These are phyloP conservation scores for Colletotrichum brevisporum DNA, from an alignment of 2,329 filamentous ascomycete genomes.

Conservation along the genomic window DNA sequence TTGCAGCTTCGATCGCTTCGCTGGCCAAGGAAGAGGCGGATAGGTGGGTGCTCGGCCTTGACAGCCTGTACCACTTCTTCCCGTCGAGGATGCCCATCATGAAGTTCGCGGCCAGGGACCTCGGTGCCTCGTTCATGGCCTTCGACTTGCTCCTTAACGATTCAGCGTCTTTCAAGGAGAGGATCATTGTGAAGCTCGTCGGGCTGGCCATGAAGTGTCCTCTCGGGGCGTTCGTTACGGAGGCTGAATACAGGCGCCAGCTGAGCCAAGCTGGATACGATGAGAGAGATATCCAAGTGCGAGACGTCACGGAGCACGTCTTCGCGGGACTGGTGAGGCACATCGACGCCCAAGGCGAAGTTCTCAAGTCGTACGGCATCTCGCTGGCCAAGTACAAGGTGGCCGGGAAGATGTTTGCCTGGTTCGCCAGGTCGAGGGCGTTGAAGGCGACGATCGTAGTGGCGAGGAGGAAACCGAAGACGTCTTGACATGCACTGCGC, in stretches of 20 bases:
- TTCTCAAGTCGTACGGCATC: constrained; percentile 53
- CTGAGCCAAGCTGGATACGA: constrained; percentile 64
- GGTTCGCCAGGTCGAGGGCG: constrained; percentile 53
- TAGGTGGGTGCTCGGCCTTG: constrained; percentile 68
- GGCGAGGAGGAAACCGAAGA: constrained; percentile 39
- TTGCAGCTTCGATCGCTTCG: constrained; percentile 46
- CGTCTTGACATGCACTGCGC: too few relatives aligned
- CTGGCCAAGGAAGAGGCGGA: constrained; percentile 46
- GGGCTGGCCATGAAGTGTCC: constrained; percentile 65
- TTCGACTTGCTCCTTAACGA: constrained; percentile 66
- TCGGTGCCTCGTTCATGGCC: constrained; percentile 66
- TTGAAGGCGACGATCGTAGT: constrained; percentile 54
- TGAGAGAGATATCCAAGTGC: constrained; percentile 55
- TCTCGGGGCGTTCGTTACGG: constrained; percentile 62
- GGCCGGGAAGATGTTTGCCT: constrained; percentile 54
- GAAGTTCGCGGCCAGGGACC: constrained; percentile 52
- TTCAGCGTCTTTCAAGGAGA: constrained; percentile 47
- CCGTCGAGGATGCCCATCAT: constrained; percentile 65
- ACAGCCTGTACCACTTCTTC: constrained; percentile 70
- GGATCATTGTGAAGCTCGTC: constrained; percentile 55
- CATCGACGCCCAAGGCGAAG: constrained; percentile 53
- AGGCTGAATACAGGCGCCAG: constrained; percentile 59
- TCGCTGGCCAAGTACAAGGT: constrained; percentile 54
- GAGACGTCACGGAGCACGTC: constrained; percentile 67
- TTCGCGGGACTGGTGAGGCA: constrained; percentile 64